phyloP scores from a whole-genome alignment of 2,329 filamentous ascomycete species.

The Epichloe brachyelytri region DNA sequence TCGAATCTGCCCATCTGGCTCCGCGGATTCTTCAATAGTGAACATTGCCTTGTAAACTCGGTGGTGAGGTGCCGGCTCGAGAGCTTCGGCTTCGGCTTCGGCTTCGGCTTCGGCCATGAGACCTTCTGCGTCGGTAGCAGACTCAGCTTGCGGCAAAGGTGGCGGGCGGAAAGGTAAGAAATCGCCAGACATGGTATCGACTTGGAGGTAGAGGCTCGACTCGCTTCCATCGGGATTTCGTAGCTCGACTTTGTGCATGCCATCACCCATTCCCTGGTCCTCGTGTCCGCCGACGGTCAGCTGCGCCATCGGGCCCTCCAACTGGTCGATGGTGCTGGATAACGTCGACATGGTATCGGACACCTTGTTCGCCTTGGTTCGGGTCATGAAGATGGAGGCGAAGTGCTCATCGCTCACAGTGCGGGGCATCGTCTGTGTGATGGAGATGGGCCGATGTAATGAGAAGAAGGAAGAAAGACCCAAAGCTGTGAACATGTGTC shows the following conservation, averaged over 20 bases:
- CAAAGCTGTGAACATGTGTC: slow-evolving; percentile 46
- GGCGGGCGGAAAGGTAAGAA: slow-evolving; percentile 77
- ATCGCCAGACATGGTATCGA: slow-evolving; percentile 54
- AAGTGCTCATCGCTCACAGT: slow-evolving; percentile 62
- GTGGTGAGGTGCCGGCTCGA: slow-evolving; percentile 29
- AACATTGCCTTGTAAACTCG: slow-evolving; percentile 52
- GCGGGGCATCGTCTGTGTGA: slow-evolving; percentile 68
- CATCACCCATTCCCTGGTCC: slow-evolving; percentile 30
- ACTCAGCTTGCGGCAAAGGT: slow-evolving; percentile 57
- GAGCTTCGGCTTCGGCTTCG: slow-evolving; percentile 17
- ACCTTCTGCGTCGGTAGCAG: slow-evolving; percentile 25
- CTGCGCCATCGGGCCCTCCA: slow-evolving; percentile 45
- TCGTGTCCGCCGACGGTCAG: slow-evolving; percentile 32
- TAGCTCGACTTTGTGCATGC: slow-evolving; percentile 36
- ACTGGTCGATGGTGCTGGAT: slow-evolving; percentile 42
- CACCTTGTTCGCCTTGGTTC: slow-evolving; percentile 36
- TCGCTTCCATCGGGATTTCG: slow-evolving; percentile 43
- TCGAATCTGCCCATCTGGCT: slow-evolving; percentile 44
- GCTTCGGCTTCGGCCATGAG: slow-evolving; percentile 19
- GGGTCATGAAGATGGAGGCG: slow-evolving; percentile 64
- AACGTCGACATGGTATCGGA: slow-evolving; percentile 56
- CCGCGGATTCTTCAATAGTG: slow-evolving; percentile 53
- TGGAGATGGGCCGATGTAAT: slow-evolving; percentile 83
- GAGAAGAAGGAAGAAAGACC: slow-evolving; percentile 90
- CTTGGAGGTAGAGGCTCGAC: slow-evolving; percentile 49